Evolutionary conservation across 306 rosid genomes (phyloP), one percentile per base, ranked within the genome.

Genomic region (Dalbergia cultrata): DNA sequence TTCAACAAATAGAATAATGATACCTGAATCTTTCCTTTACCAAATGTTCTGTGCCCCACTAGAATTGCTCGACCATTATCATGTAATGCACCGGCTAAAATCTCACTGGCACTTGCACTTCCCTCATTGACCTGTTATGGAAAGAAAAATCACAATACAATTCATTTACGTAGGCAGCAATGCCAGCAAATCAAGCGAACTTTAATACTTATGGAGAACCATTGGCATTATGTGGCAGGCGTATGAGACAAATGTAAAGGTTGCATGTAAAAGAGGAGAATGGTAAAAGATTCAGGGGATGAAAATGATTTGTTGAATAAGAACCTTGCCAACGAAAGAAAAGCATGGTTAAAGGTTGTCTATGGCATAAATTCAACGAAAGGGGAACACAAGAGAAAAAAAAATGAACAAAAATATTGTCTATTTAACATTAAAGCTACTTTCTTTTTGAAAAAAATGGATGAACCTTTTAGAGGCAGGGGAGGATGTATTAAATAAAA

Each of bases 21-120:
- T 83, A 93, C 99, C 99, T 95, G 99, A 81, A 93, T 95, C 85
- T 90, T 95, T 87, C 99, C 99, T 93, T 95, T 95, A 18, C 99
- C 99, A 82, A 95, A 95, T 63, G 99, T 95, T 84, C 83, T 93
- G 91, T 85, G 89, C 47, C 98, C 98, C 10, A 95, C 97, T 17
- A 95, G 97, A 76, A 86, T 86, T 17, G 99, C 99, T 31, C 98
- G 86, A 70, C 96, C 96, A 9, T 95, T 95, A 85, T 95, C 99
- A 72, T 90, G 98, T 52, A 95, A 89, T 34, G 99, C 99, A 81
- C 99, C 99, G 2, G 97, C 98, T 83, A 95, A 87, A 81, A 95
- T 93, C 87, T 95, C 99, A 19, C 99, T 95, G 62, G 99, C 98
- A 83, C 98, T 95, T 14, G 99, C 99, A 47, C 99, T 95, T 83